Conservation (phyloP, 225 moss, liverwort and hornwort genomes). For the Antitrichia curtipendula region DNA sequence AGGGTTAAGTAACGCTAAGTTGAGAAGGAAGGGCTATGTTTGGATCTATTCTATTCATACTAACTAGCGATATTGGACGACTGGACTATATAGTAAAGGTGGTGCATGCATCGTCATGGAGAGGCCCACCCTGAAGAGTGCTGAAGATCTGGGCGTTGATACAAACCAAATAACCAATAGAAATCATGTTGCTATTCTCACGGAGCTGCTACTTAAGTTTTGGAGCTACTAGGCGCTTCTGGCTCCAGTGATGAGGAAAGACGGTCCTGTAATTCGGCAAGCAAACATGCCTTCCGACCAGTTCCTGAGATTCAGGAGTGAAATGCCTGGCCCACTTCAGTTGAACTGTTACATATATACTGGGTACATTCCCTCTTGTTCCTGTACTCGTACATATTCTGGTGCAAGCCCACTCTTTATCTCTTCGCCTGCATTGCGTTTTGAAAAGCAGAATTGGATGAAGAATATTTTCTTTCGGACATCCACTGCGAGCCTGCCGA, state of each 20-base stretch:
- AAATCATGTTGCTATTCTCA: neutral
- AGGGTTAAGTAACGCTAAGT: neutral
- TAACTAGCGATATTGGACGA: neutral
- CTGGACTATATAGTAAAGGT: constrained; percentile 2
- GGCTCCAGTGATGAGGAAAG: neutral
- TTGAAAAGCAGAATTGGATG: neutral
- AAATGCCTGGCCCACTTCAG: neutral
- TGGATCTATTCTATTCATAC: neutral
- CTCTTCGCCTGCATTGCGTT: neutral
- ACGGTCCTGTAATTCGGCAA: constrained; percentile 12
- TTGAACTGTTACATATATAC: neutral
- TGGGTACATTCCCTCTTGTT: neutral
- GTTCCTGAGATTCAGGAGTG: neutral
- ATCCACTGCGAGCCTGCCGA: neutral
- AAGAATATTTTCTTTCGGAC: neutral
- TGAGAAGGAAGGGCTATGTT: neutral
- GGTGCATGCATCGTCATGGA: neutral
- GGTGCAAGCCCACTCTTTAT: neutral
- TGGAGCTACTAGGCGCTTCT: neutral
- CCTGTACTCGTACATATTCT: neutral
- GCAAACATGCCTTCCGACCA: constrained; percentile 19
- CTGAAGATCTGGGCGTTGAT: neutral
- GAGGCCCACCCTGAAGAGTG: constrained; percentile 10
- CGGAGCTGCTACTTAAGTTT: neutral
- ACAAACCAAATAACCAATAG: neutral